phyloP scores from a whole-genome alignment of 1,139 yeast species.

The Candida neerlandica region DNA sequence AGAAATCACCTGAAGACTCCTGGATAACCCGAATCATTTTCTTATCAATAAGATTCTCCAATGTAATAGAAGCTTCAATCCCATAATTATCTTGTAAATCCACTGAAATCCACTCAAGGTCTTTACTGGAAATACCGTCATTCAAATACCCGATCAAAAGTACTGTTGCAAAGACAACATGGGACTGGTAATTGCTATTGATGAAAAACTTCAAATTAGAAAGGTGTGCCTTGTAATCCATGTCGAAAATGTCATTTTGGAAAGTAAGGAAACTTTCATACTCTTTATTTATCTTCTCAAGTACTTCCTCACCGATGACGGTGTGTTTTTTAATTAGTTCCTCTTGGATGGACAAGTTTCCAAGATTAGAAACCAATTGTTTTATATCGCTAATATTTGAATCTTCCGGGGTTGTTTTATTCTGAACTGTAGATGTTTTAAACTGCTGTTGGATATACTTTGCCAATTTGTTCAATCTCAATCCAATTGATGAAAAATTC shows the following conservation, averaged over 20 bases:
- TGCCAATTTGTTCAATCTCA: constrained; percentile 70
- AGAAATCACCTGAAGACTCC: constrained; percentile 27
- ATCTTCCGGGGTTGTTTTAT: constrained; percentile 36
- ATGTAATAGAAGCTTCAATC: constrained; percentile 38
- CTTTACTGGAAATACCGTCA: constrained; percentile 66
- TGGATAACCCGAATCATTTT: constrained; percentile 30
- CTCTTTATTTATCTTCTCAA: constrained; percentile 49
- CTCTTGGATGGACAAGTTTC: constrained; percentile 68
- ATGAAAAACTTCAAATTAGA: constrained; percentile 52
- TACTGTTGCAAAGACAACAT: constrained; percentile 51
- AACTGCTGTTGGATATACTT: constrained; percentile 69
- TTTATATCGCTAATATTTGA: constrained; percentile 62
- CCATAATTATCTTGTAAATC: constrained; percentile 65
- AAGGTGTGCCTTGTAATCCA: constrained; percentile 58
- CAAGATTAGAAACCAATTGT: constrained; percentile 69
- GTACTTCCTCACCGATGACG: constrained; percentile 66
- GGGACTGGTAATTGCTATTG: constrained; percentile 32
- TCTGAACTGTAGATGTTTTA: constrained; percentile 29
- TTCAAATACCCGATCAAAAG: constrained; percentile 59
- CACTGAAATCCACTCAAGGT: constrained; percentile 49
- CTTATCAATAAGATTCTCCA: constrained; percentile 29
- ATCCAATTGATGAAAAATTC: constrained; percentile 83
- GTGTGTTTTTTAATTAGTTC: constrained; percentile 76
- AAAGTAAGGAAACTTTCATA: constrained; percentile 64
- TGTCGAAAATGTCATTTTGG: constrained; percentile 71